Conservation (phyloP, 2,329 filamentous ascomycete genomes). For the Aspergillus udagawae region DNA sequence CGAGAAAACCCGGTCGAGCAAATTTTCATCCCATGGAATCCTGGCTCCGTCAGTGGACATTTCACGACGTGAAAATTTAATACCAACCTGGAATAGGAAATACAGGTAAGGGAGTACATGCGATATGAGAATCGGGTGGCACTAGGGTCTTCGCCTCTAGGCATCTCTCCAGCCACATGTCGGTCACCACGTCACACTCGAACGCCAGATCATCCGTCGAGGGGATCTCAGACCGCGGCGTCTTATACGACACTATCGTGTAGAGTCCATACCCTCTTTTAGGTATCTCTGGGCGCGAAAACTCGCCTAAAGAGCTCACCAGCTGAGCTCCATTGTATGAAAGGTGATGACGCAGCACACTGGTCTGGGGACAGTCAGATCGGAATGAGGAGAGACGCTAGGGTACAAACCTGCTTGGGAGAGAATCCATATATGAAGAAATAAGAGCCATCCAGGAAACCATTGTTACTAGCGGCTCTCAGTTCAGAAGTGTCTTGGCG, state of each 20-base stretch:
- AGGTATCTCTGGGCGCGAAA: slow-evolving; percentile 30
- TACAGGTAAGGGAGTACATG: slow-evolving; percentile 70
- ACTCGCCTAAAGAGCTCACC: slow-evolving; percentile 30
- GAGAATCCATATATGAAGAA: slow-evolving; percentile 62
- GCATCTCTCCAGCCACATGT: slow-evolving; percentile 91
- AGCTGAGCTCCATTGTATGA: slow-evolving; percentile 39
- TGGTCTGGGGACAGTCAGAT: slow-evolving; percentile 24
- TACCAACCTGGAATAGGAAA: slow-evolving; percentile 59
- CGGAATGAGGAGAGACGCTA: not conserved
- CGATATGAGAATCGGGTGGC: slow-evolving; percentile 63
- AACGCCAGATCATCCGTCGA: slow-evolving; percentile 39
- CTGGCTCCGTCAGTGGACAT: slow-evolving; percentile 32
- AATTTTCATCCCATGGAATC: slow-evolving; percentile 66
- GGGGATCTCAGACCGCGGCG: slow-evolving; percentile 29
- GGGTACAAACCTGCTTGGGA: slow-evolving; percentile 46
- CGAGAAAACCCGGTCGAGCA: slow-evolving; percentile 79
- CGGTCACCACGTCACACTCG: slow-evolving; percentile 61
- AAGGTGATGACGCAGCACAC: slow-evolving; percentile 39
- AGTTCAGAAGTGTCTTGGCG: slow-evolving; percentile 14
- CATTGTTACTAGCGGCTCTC: slow-evolving; percentile 32
- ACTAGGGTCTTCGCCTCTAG: slow-evolving; percentile 71
- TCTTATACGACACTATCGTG: slow-evolving; percentile 39
- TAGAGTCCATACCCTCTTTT: slow-evolving; percentile 33
- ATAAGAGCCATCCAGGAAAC: slow-evolving; percentile 52
- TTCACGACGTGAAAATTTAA: not conserved